Evolutionary conservation across 2,329 filamentous ascomycete genomes (phyloP).

Genomic region (Ophiostoma tasmaniense): DNA sequence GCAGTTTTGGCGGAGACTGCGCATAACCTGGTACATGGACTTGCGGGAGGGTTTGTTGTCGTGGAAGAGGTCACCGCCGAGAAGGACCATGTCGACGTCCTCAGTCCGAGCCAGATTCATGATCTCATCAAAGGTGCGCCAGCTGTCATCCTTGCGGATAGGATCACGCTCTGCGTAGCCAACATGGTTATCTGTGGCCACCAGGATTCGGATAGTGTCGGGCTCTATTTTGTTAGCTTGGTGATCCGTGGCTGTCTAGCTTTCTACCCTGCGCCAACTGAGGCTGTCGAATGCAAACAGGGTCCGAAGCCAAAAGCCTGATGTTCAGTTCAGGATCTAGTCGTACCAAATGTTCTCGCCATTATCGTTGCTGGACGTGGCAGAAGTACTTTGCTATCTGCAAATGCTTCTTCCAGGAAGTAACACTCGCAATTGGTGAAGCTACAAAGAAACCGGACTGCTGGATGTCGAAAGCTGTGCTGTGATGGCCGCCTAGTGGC

Average conservation of each 20-base stretch:
- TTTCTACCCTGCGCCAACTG: background rate
- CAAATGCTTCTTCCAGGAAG: background rate
- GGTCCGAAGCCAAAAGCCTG: background rate
- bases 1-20: slow-evolving; percentile 84
- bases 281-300: background rate
- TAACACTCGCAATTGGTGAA: background rate
- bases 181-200: slow-evolving; percentile 96
- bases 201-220: slow-evolving; percentile 88
- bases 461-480: background rate
- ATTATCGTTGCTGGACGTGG: background rate
- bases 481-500: background rate
- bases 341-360: background rate
- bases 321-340: background rate
- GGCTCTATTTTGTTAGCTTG: slow-evolving; percentile 34
- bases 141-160: slow-evolving; percentile 93
- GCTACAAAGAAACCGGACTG: background rate
- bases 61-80: slow-evolving; percentile 92
- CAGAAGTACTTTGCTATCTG: background rate
- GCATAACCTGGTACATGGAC: slow-evolving; percentile 95
- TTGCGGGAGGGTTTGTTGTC: slow-evolving; percentile 96
- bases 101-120: slow-evolving; percentile 77
- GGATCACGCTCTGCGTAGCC: slow-evolving; percentile 90
- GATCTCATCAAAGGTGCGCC: slow-evolving; percentile 91
- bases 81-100: slow-evolving; percentile 91
- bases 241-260: background rate